Evolutionary conservation across 1,284 basidiomycete genomes (phyloP).

Genomic region (Ustilago loliicola): DNA sequence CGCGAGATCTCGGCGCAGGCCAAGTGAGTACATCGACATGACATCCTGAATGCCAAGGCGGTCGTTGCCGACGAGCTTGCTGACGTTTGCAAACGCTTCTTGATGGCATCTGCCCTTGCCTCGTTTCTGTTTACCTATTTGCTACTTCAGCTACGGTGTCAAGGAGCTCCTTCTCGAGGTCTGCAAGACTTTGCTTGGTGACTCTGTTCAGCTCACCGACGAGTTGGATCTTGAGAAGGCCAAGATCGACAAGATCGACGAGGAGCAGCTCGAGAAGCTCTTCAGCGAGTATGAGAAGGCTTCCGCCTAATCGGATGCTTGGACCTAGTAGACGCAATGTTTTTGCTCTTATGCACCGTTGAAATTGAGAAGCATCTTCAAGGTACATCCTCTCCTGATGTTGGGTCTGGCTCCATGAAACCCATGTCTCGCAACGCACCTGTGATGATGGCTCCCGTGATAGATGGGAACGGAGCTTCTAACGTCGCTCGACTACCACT

Average conservation of each 20-base stretch:
- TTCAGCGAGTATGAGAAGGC: slow-evolving; percentile 50
- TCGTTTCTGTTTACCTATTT: neutral
- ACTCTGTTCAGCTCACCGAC: slow-evolving; percentile 48
- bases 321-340: neutral
- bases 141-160: slow-evolving; percentile 41
- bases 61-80: neutral
- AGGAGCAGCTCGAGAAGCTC: slow-evolving; percentile 53
- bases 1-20: slow-evolving; percentile 51
- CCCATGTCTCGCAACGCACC: no score
- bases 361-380: neutral
- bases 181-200: slow-evolving; percentile 51
- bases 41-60: neutral
- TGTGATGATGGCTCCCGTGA: no score
- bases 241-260: slow-evolving; percentile 48
- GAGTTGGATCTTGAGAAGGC: slow-evolving; percentile 43
- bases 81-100: no score
- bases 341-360: neutral
- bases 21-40: slow-evolving; percentile 34
- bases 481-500: no score
- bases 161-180: slow-evolving; percentile 52
- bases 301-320: slow-evolving; percentile 7
- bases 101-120: no score
- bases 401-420: no score
- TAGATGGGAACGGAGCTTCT: no score
- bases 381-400: no score